Conservation (phyloP, 2,329 filamentous ascomycete species). For the Cladosporium austrohemisphaericum region DNA sequence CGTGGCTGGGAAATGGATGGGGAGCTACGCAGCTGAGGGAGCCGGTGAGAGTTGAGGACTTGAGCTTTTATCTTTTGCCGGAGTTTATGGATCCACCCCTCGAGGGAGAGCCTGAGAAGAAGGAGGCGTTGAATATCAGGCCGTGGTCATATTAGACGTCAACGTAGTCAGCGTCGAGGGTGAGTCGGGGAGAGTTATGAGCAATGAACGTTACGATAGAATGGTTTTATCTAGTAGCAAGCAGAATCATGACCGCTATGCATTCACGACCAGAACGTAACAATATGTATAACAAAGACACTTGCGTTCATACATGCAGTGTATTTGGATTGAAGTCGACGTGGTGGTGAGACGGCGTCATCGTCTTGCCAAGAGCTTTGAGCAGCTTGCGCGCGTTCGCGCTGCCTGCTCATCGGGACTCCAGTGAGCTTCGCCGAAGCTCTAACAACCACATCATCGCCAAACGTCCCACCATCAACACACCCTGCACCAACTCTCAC, state of each 20-base stretch:
- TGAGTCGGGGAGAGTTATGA: no score
- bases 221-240: no score
- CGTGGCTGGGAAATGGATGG: slow-evolving; percentile 67
- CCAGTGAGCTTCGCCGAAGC: slow-evolving; percentile 8
- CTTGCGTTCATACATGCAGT: no score
- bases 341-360: no score
- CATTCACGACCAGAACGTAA: no score
- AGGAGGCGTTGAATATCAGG: slow-evolving; percentile 32
- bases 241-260: no score
- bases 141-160: slow-evolving; percentile 36
- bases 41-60: slow-evolving; percentile 34
- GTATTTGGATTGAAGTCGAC: no score
- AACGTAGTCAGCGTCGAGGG: no score
- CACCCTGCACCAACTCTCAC: neutral
- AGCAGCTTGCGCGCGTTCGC: slow-evolving; percentile 2
- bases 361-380: slow-evolving; percentile 2
- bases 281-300: no score
- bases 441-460: slow-evolving; percentile 10
- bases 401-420: slow-evolving; percentile 8
- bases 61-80: slow-evolving; percentile 42
- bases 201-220: no score
- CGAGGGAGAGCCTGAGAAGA: slow-evolving; percentile 38
- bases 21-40: slow-evolving; percentile 53
- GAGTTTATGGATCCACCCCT: slow-evolving; percentile 38
- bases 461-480: neutral